Evolutionary conservation across 345 rosid genomes (phyloP), one percentile per base, ranked within the genome.

Genomic region (Lumnitzera racemosa): DNA sequence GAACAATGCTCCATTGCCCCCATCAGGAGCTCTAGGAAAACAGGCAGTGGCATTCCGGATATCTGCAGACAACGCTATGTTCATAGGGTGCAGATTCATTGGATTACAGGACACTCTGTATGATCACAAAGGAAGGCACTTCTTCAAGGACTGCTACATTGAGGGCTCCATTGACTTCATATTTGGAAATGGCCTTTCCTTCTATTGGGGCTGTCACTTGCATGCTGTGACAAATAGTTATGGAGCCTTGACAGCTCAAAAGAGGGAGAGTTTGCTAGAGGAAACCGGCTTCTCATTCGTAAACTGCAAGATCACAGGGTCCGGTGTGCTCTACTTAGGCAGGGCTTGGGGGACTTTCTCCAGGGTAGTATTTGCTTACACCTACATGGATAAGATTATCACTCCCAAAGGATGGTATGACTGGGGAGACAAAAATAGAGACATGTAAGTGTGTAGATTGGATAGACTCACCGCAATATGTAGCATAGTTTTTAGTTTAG

Each of bases 311-410:
- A 61, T 80, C 47, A 80, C 80, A 0, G 81, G 84, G 15, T 66
- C 71, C 12, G 70, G 76, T 17, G 70, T 69, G 12, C 73, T 73
- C 36, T 67, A 67, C 61, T 51, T 77, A 66, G 84, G 84, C 29
- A 65, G 78, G 70, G 81, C 81, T 3, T 77, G 81, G 81, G 81
- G 80, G 17, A 65, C 56, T 62, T 80, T 71, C 57, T 75, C 76
- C 3, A 72, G 74, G 57, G 83, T 75, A 16, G 74, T 75, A 23
- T 79, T 75, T 57, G 72, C 76, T 20, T 76, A 61, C 48, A 73
- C 78, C 49, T 79, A 65, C 61, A 73, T 76, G 72, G 73, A 71
- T 62, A 70, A 60, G 56, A 61, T 61, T 57, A 56, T 76, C 56
- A 66, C 61, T 5, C 74, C 80, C 0, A 49, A 49, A 59, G 83